A percentile compares a stretch with the other conserved stretches of the same genome.
Evolutionary conservation across 1,284 basidiomycete species (phyloP).

Genomic region (Salmacisia buchloeana): DNA sequence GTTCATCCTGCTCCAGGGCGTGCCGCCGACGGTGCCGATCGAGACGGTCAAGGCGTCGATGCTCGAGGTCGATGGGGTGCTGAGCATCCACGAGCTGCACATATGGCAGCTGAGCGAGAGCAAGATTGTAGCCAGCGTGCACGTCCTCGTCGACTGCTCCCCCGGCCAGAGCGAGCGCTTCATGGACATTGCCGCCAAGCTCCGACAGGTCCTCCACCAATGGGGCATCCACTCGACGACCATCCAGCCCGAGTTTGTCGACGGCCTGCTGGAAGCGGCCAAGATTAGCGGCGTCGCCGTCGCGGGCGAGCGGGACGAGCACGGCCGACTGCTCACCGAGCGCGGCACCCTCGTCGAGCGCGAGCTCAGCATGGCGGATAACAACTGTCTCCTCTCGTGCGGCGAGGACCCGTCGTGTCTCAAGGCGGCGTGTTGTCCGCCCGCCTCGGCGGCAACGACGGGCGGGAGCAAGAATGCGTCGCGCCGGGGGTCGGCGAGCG

Average conservation of each 20-base stretch:
- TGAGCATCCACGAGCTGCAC: constrained; percentile 81
- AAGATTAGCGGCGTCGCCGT: constrained; percentile 35
- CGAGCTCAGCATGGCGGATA: constrained; percentile 30
- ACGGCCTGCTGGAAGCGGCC: constrained; percentile 40
- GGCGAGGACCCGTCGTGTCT: constrained; percentile 36
- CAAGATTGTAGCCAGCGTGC: constrained; percentile 91
- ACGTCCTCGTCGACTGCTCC: constrained; percentile 70
- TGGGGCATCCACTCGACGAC: constrained; percentile 82
- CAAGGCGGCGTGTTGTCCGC: constrained; percentile 40
- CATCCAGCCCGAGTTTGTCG: constrained; percentile 49
- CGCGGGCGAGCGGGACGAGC: constrained; percentile 27
- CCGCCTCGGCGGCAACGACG: constrained; percentile 5
- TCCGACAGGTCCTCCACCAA: constrained; percentile 74
- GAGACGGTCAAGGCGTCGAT: constrained; percentile 78
- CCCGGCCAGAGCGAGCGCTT: constrained; percentile 60
- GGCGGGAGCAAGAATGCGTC: not conserved
- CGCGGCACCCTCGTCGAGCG: constrained; percentile 39
- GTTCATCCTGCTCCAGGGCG: constrained; percentile 93
- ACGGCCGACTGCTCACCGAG: constrained; percentile 34
- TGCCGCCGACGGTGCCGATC: constrained; percentile 80
- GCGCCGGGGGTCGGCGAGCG: not conserved
- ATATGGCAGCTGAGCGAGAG: constrained; percentile 88
- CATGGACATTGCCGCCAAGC: constrained; percentile 79
- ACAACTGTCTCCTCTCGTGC: constrained; percentile 42
- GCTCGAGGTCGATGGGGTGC: constrained; percentile 73